phyloP scores from a whole-genome alignment of 345 rosid genomes.

The Citrus trifoliata region DNA sequence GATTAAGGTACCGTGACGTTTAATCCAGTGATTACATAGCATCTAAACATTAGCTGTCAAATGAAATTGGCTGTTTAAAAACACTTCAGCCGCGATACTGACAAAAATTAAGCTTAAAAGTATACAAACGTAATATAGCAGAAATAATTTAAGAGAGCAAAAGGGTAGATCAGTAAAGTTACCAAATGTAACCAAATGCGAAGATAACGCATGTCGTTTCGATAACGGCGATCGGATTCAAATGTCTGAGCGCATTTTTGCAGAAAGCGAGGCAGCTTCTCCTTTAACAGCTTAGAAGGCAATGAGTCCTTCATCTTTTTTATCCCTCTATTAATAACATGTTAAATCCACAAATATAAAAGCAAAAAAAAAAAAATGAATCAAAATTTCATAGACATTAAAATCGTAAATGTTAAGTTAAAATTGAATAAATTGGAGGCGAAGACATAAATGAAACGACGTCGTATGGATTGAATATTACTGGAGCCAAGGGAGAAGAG shows the following conservation, averaged over 20 bases:
- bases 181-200: conserved; percentile 96
- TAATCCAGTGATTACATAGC: background rate
- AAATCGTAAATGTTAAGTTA: background rate
- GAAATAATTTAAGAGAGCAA: background rate
- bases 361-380: no score
- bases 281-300: conserved; percentile 44
- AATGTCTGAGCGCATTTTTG: conserved; percentile 78
- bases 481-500: conserved; percentile 95
- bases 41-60: background rate
- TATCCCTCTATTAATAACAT: conserved; percentile 47
- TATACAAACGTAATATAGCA: background rate
- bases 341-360: no score
- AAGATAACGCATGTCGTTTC: conserved; percentile 74
- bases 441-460: background rate
- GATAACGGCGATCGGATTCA: conserved; percentile 70
- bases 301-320: conserved; percentile 68
- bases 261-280: conserved; percentile 86
- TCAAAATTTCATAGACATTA: background rate
- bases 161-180: conserved; percentile 5
- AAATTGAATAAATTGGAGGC: background rate
- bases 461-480: conserved; percentile 17
- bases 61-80: no score
- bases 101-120: no score
- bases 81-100: background rate
- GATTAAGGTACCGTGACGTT: background rate